Conservation (phyloP, 768 basidiomycete genomes). For the Tricholoma bakamatsutake region DNA sequence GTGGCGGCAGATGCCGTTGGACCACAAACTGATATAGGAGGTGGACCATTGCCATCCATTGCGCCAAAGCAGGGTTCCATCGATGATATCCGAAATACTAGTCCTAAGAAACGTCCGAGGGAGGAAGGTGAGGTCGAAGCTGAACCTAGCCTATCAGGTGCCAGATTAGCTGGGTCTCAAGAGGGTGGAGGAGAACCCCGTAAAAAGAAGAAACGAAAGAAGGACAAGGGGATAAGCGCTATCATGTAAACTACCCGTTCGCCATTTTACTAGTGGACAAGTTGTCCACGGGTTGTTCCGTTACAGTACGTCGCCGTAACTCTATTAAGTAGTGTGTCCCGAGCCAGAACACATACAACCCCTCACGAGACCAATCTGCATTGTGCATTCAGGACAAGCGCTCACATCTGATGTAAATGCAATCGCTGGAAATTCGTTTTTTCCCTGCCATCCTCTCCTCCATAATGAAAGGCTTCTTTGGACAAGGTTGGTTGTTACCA, state of each 20-base stretch:
- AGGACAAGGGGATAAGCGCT: slow-evolving; percentile 6
- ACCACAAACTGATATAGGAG: not conserved
- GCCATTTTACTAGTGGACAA: not conserved
- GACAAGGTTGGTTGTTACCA: no score
- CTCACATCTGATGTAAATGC: no score
- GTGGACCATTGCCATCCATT: not conserved
- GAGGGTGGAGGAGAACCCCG: slow-evolving; percentile 12
- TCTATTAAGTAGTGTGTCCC: no score
- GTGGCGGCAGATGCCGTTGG: not conserved
- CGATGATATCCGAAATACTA: not conserved
- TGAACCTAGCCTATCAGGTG: not conserved
- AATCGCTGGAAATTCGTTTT: no score
- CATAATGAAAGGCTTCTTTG: no score
- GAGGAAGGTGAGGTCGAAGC: slow-evolving; percentile 12
- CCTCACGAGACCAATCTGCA: no score
- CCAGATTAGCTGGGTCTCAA: not conserved
- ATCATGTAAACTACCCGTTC: not conserved
- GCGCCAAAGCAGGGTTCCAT: not conserved
- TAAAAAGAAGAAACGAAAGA: slow-evolving; percentile 28
- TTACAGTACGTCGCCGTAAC: no score
- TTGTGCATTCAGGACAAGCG: no score
- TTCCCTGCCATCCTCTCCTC: no score
- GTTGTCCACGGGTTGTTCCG: no score
- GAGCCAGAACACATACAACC: no score
- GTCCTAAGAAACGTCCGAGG: slow-evolving; percentile 17